Evolutionary conservation across 768 basidiomycete genomes (phyloP).

Genomic region (Russula abietina): DNA sequence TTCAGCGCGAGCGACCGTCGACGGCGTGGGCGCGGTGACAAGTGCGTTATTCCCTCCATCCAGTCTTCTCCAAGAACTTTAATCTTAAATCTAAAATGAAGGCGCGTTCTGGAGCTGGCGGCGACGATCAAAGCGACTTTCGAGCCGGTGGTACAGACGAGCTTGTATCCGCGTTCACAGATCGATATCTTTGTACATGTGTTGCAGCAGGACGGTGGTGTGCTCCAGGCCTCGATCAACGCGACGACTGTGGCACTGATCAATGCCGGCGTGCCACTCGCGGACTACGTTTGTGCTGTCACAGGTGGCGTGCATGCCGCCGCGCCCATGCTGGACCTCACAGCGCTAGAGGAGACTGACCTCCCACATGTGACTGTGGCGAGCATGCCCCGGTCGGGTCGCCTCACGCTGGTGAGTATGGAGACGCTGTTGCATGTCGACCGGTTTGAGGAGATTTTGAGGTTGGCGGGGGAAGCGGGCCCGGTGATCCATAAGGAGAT

Average conservation of each 20-base stretch:
- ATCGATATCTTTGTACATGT: constrained; percentile 94
- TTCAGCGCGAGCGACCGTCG: constrained; percentile 82
- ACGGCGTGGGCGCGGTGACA: constrained; percentile 75
- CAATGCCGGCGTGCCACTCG: constrained; percentile 82
- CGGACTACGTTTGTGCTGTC: constrained; percentile 88
- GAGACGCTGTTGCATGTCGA: constrained; percentile 93
- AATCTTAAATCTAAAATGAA: constrained; percentile 29
- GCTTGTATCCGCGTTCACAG: constrained; percentile 87
- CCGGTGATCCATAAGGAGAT: constrained; percentile 79
- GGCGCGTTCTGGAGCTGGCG: constrained; percentile 83
- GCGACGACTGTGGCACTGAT: constrained; percentile 89
- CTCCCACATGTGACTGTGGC: constrained; percentile 86
- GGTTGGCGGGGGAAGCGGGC: constrained; percentile 70
- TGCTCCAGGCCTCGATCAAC: constrained; percentile 89
- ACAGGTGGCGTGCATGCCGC: constrained; percentile 82
- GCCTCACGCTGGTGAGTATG: constrained; percentile 84
- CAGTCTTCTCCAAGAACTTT: background rate
- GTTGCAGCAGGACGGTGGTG: constrained; percentile 87
- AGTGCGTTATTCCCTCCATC: constrained; percentile 41
- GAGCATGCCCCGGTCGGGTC: constrained; percentile 78
- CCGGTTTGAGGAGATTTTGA: constrained; percentile 84
- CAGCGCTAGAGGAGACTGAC: constrained; percentile 83
- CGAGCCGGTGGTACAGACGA: constrained; percentile 88
- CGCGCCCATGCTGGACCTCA: constrained; percentile 80
- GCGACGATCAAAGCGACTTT: constrained; percentile 89